phyloP scores from a whole-genome alignment of 2,329 filamentous ascomycete species.

The Torrubiella hemipterigena region DNA sequence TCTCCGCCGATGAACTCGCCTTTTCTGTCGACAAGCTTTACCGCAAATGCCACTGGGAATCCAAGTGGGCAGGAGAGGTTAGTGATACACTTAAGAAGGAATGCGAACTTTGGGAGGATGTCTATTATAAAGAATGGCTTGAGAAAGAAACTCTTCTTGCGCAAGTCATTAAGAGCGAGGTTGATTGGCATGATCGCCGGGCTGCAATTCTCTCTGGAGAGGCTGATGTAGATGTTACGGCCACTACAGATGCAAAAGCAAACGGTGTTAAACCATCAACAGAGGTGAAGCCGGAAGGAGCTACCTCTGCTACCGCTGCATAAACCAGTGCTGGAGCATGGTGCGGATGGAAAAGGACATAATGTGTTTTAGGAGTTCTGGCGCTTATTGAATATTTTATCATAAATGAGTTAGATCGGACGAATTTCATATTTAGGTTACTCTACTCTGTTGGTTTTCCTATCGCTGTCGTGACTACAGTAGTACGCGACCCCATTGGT shows the following conservation, averaged over 20 bases:
- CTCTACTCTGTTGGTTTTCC: no score
- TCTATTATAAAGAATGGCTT: constrained; percentile 61
- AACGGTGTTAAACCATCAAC: no score
- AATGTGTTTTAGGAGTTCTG: no score
- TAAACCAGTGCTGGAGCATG: no score
- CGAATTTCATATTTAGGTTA: no score
- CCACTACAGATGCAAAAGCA: constrained; percentile 12
- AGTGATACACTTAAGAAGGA: constrained; percentile 51
- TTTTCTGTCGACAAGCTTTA: constrained; percentile 49
- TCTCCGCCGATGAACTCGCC: constrained; percentile 51
- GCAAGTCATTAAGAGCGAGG: constrained; percentile 56
- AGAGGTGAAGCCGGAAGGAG: no score
- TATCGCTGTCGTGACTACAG: no score
- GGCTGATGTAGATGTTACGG: constrained; percentile 30
- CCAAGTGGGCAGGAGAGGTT: constrained; percentile 62
- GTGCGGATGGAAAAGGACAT: no score
- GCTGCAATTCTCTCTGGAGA: constrained; percentile 38
- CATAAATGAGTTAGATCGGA: no score
- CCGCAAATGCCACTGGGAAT: constrained; percentile 56
- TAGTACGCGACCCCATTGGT: no score
- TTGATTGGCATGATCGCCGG: constrained; percentile 50
- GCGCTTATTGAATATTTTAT: no score
- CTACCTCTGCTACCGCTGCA: no score
- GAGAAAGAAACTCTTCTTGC: constrained; percentile 72
- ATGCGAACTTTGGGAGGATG: constrained; percentile 52